A percentile compares a stretch with the other conserved stretches of the same genome.
These are phyloP conservation scores for Colletotrichum eremochloae DNA, from an alignment of 2,329 filamentous ascomycete species.

Conservation along the genomic window DNA sequence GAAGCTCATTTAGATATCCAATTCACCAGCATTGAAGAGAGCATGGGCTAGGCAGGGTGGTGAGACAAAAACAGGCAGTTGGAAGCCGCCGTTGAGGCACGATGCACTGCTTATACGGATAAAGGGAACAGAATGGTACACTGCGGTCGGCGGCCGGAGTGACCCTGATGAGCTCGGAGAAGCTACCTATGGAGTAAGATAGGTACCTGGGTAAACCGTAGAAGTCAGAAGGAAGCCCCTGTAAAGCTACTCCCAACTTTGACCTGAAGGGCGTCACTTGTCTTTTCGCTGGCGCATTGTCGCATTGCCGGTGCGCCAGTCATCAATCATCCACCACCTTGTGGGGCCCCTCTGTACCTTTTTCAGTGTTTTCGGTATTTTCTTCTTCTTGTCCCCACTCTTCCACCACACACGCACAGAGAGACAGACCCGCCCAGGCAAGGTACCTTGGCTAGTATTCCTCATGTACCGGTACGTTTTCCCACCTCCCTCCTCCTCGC, in stretches of 20 bases:
- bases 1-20: background rate
- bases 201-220: background rate
- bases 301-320: background rate
- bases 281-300: background rate
- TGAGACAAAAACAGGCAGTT: background rate
- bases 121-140: background rate
- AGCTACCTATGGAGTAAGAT: slow-evolving; percentile 11
- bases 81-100: background rate
- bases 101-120: background rate
- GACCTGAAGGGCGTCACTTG: slow-evolving; percentile 36
- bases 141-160: background rate
- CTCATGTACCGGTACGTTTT: slow-evolving; percentile 41
- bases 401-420: slow-evolving; percentile 1
- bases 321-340: slow-evolving; percentile 8
- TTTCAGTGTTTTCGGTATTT: background rate
- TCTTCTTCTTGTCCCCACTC: background rate
- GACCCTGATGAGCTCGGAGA: slow-evolving; percentile 10
- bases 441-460: slow-evolving; percentile 29
- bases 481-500: slow-evolving; percentile 31
- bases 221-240: slow-evolving; percentile 4
- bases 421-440: background rate
- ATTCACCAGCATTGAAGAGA: background rate
- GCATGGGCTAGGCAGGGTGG: background rate
- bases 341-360: slow-evolving; percentile 3
- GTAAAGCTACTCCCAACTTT: slow-evolving; percentile 9